Conservation (phyloP, 768 basidiomycete species). For the Suillus hirtellus region DNA sequence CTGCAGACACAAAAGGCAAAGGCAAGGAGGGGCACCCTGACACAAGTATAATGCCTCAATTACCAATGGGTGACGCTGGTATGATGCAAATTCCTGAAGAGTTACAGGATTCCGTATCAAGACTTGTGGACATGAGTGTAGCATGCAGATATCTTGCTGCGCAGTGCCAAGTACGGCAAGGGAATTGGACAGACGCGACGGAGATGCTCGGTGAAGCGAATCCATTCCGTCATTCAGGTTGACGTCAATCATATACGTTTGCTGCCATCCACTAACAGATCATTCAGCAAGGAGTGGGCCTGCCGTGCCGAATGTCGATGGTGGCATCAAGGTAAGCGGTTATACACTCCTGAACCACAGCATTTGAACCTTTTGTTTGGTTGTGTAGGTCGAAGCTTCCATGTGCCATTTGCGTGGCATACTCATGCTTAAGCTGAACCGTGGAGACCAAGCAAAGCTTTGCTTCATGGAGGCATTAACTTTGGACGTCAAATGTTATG, state of each 20-base stretch:
- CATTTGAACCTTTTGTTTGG: slow-evolving; percentile 2
- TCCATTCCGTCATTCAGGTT: slow-evolving; percentile 77
- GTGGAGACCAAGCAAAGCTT: slow-evolving; percentile 87
- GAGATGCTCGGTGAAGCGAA: slow-evolving; percentile 94
- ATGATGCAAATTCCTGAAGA: slow-evolving; percentile 70
- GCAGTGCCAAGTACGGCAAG: slow-evolving; percentile 89
- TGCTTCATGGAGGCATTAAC: slow-evolving; percentile 95
- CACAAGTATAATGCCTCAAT: slow-evolving; percentile 44
- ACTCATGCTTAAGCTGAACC: slow-evolving; percentile 91
- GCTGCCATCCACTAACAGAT: not conserved
- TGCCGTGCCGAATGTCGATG: slow-evolving; percentile 79
- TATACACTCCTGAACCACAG: slow-evolving; percentile 9
- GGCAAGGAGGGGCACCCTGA: slow-evolving; percentile 51
- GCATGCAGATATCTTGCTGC: slow-evolving; percentile 96
- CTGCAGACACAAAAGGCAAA: slow-evolving; percentile 55
- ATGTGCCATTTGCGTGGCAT: slow-evolving; percentile 95
- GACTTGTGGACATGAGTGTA: slow-evolving; percentile 91
- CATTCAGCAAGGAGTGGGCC: slow-evolving; percentile 60
- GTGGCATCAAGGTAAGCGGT: slow-evolving; percentile 83
- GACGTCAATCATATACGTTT: slow-evolving; percentile 14
- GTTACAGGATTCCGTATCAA: slow-evolving; percentile 63
- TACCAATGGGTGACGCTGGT: slow-evolving; percentile 72
- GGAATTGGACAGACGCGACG: slow-evolving; percentile 88
- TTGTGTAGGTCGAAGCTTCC: slow-evolving; percentile 87
- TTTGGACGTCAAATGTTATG: slow-evolving; percentile 96